Percentiles rank a stretch among this genome's conserved stretches.
Evolutionary conservation across 768 basidiomycete species (phyloP).

Genomic region (Arthromyces matolae): DNA sequence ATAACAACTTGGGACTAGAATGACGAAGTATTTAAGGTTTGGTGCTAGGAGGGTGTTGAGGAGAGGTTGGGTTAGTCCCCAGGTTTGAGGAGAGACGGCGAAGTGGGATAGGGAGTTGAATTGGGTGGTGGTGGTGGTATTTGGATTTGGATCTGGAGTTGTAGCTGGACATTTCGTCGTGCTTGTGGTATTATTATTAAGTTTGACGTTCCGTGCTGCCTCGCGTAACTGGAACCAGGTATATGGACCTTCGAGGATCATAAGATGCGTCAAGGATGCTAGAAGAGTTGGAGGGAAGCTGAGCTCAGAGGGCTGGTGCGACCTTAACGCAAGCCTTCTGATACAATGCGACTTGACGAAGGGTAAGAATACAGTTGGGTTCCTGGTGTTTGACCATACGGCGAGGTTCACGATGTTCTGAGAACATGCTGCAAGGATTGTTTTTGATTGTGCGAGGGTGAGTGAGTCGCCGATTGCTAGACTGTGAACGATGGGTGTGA

Average conservation of each 20-base stretch:
- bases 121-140: constrained; percentile 1
- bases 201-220: constrained; percentile 12
- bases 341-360: constrained; percentile 15
- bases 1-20: constrained; percentile 14
- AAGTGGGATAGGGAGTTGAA: constrained; percentile 21
- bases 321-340: constrained; percentile 12
- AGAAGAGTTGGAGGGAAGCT: constrained; percentile 19
- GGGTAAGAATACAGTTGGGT: constrained; percentile 18
- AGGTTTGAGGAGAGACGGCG: constrained; percentile 19
- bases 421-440: constrained; percentile 16
- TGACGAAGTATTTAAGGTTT: constrained; percentile 19
- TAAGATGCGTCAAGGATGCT: constrained; percentile 23
- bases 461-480: constrained; percentile 17
- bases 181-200: too few species aligned
- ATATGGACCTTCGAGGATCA: constrained; percentile 20
- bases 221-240: constrained; percentile 20
- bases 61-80: constrained; percentile 19
- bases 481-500: constrained; percentile 7
- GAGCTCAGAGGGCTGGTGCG: constrained; percentile 16
- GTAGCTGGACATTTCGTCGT: too few species aligned
- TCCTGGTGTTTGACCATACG: constrained; percentile 14
- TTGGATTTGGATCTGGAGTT: too few species aligned
- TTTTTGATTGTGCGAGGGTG: constrained; percentile 18
- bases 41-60: constrained; percentile 16
- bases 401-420: constrained; percentile 14